Evolutionary conservation across 169 alveolate genomes (phyloP).

Genomic region (Eimeria acervulina): DNA sequence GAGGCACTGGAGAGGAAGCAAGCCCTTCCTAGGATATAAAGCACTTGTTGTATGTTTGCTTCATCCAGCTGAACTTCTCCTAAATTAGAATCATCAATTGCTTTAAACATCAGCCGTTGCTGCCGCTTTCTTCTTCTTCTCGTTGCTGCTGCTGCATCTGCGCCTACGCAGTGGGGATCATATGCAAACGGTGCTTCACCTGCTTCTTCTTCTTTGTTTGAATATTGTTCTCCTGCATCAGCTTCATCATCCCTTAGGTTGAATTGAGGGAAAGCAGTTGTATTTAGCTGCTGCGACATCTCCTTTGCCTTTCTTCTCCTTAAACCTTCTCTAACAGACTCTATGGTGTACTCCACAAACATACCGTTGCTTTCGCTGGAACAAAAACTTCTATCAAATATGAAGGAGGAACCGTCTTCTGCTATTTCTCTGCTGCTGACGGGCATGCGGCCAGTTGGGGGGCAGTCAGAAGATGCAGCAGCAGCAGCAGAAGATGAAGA

Average conservation of each 20-base stretch:
- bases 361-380: background rate
- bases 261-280: too few relatives aligned
- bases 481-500: conserved; percentile 36
- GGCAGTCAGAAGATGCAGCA: background rate
- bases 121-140: background rate
- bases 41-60: background rate
- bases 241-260: too few relatives aligned
- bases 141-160: background rate
- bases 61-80: background rate
- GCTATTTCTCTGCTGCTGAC: background rate
- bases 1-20: background rate
- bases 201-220: background rate
- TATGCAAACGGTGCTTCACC: too few relatives aligned
- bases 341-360: conserved; percentile 35
- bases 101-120: background rate
- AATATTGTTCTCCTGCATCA: background rate
- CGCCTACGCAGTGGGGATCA: too few relatives aligned
- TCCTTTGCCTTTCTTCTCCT: background rate
- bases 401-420: conserved; percentile 5
- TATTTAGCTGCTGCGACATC: background rate
- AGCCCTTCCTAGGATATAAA: conserved; percentile 9
- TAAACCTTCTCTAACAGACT: conserved; percentile 22
- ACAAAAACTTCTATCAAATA: too few relatives aligned
- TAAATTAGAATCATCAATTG: background rate
- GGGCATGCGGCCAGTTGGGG: background rate